Evolutionary conservation across 2,329 filamentous ascomycete species (phyloP), one percentile per base, ranked within the genome.

Genomic region (Ophiognomonia clavigignenti-juglandacearum): DNA sequence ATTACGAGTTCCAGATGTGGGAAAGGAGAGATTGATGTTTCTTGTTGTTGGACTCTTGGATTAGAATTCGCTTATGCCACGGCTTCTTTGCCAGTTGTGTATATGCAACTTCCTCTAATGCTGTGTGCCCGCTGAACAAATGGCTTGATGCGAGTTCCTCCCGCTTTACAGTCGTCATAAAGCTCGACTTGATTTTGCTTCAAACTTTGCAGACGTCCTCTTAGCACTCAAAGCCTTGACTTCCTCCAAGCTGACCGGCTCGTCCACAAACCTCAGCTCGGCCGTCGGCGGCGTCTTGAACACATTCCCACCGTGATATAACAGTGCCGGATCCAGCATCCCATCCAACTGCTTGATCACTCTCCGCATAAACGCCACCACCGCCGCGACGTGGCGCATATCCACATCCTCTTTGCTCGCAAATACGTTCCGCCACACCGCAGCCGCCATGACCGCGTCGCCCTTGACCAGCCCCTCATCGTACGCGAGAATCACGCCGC

Each of bases 371-470:
- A 75, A 82, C 26, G 70, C 71, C 19, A 81, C 77, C 39, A 80
- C 67, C 42, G 75, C 75, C 3, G 77, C 72, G 40, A 82, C 63
- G 23, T 64, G 57, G 43, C 75, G 64, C 29, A 73, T 64, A 53
- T 82, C 76, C 14, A 72, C 68, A 50, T 78, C 72, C 39, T 69
- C 65, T 31, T 63, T 58, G 19, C 80, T 88, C 70, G 92, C 90
- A 74, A 89, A 95, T 47, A 98, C 63, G 66, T 97, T 97, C 60
- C 93, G 78, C 93, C 93, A 98, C 39, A 98, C 74, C 8, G 93
- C 93, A 35, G 86, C 76, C 4, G 85, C 88, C 13, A 93, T 74
- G 47, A 88, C 79, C 13, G 86, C 83, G 62, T 95, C 88, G 9
- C 86, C 85, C 64, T 83, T 84, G 55, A 83, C 74, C 37, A 95